These are phyloP conservation scores for Starmera stellimalicola DNA, from an alignment of 1,139 yeast species.

Conservation along the genomic window DNA sequence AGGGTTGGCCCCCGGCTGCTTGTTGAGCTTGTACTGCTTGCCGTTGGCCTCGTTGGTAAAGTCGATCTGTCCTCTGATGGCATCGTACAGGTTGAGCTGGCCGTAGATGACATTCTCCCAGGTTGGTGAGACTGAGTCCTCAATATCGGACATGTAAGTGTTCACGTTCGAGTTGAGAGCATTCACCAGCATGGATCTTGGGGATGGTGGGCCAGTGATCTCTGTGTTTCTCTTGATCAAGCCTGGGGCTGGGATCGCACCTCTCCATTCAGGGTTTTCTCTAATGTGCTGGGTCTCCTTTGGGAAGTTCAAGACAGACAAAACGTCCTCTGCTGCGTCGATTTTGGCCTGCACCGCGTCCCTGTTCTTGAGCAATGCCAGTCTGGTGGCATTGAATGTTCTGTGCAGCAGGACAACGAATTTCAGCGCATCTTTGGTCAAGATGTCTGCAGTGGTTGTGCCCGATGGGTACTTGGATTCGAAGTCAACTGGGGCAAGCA, in stretches of 20 bases:
- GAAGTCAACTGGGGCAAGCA: constrained; percentile 54
- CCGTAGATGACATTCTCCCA: constrained; percentile 86
- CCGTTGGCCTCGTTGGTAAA: constrained; percentile 37
- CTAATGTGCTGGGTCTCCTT: constrained; percentile 60
- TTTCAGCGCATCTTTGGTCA: constrained; percentile 53
- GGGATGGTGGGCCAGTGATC: constrained; percentile 85
- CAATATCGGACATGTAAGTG: constrained; percentile 93
- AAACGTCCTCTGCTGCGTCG: constrained; percentile 40
- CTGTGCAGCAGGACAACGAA: constrained; percentile 67
- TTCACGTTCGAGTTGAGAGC: constrained; percentile 85
- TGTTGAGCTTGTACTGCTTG: constrained; percentile 38
- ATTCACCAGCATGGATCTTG: constrained; percentile 88
- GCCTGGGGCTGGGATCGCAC: constrained; percentile 64
- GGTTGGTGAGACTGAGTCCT: constrained; percentile 92
- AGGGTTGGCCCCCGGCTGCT: constrained; percentile 45
- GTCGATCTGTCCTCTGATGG: constrained; percentile 56
- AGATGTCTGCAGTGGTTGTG: constrained; percentile 34
- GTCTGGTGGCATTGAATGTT: constrained; percentile 54
- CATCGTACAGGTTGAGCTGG: constrained; percentile 89
- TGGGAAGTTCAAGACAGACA: constrained; percentile 43
- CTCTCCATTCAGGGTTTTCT: constrained; percentile 67
- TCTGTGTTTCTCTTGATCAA: constrained; percentile 66
- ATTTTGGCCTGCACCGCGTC: constrained; percentile 46
- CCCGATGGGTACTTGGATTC: constrained; percentile 50
- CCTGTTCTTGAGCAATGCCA: constrained; percentile 51